phyloP scores from a whole-genome alignment of 139 green algal species.

The Picochlorum sp. region DNA sequence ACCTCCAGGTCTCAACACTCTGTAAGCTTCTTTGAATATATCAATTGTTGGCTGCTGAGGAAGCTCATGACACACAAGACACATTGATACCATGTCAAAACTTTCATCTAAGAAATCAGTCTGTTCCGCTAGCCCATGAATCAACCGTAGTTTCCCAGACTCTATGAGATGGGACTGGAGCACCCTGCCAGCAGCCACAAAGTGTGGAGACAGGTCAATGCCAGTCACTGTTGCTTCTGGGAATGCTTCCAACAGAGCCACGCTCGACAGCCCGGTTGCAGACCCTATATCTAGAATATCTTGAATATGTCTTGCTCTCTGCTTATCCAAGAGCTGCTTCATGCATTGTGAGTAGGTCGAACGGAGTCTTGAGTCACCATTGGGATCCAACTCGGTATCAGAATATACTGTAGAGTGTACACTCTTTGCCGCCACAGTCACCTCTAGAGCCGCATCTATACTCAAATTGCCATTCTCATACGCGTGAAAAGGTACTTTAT shows the following conservation, averaged over 20 bases:
- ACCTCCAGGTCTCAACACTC: slow-evolving; percentile 50
- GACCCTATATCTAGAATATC: slow-evolving; percentile 55
- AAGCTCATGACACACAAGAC: slow-evolving; percentile 71
- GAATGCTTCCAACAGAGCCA: slow-evolving; percentile 50
- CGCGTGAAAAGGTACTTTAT: slow-evolving; percentile 64
- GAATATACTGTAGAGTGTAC: slow-evolving; percentile 61
- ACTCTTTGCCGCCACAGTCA: slow-evolving; percentile 40
- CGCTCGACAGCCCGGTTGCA: slow-evolving; percentile 52
- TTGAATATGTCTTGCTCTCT: background rate
- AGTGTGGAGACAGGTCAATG: slow-evolving; percentile 66
- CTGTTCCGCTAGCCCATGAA: slow-evolving; percentile 53
- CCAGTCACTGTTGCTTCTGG: slow-evolving; percentile 48
- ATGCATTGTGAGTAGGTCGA: slow-evolving; percentile 33
- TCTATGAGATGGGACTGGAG: slow-evolving; percentile 37
- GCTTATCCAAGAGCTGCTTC: slow-evolving; percentile 37
- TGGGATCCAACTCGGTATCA: slow-evolving; percentile 45
- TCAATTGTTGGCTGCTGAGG: slow-evolving; percentile 34
- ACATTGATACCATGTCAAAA: slow-evolving; percentile 64
- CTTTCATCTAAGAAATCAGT: slow-evolving; percentile 38
- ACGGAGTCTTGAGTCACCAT: slow-evolving; percentile 39
- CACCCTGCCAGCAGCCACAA: slow-evolving; percentile 56
- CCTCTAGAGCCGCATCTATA: slow-evolving; percentile 57
- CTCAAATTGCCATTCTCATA: slow-evolving; percentile 62
- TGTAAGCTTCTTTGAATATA: slow-evolving; percentile 55
- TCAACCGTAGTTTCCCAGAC: slow-evolving; percentile 26